phyloP scores from a whole-genome alignment of 2,329 filamentous ascomycete species.

The Elsinoe ampelina region DNA sequence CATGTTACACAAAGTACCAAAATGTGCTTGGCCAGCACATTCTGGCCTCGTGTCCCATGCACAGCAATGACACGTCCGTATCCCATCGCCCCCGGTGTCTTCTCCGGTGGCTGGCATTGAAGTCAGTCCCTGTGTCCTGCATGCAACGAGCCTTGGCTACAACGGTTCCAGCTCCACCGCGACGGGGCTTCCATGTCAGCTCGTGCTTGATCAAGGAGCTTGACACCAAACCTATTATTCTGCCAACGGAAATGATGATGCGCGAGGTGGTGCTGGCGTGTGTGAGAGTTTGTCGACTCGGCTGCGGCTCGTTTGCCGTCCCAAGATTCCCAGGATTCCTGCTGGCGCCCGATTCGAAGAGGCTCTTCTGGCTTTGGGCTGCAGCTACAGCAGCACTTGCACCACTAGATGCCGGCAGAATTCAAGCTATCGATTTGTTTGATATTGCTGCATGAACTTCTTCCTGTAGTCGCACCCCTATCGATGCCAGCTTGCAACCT shows the following conservation, averaged over 20 bases:
- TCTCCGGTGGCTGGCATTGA: background rate
- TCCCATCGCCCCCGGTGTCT: background rate
- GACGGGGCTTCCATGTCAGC: background rate
- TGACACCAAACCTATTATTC: background rate
- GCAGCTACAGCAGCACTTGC: background rate
- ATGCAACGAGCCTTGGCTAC: background rate
- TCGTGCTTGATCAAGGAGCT: background rate
- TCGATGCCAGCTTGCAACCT: background rate
- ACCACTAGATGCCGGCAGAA: background rate
- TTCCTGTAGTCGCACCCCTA: background rate
- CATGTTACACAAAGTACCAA: too few relatives aligned
- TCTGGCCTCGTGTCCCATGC: too few relatives aligned
- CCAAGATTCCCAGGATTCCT: background rate
- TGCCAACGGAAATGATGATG: background rate
- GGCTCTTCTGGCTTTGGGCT: too few relatives aligned
- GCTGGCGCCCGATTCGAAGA: background rate
- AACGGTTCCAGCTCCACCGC: slow-evolving; percentile 7
- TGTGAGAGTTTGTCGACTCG: background rate
- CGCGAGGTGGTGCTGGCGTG: background rate
- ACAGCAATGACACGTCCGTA: background rate
- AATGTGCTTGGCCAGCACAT: too few relatives aligned
- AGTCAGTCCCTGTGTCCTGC: background rate
- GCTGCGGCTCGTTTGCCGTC: background rate
- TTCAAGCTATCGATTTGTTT: background rate
- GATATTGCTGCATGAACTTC: slow-evolving; percentile 7